Base-by-base conservation (phyloP, 768 basidiomycete species). In the Lactarius vividus region DNA sequence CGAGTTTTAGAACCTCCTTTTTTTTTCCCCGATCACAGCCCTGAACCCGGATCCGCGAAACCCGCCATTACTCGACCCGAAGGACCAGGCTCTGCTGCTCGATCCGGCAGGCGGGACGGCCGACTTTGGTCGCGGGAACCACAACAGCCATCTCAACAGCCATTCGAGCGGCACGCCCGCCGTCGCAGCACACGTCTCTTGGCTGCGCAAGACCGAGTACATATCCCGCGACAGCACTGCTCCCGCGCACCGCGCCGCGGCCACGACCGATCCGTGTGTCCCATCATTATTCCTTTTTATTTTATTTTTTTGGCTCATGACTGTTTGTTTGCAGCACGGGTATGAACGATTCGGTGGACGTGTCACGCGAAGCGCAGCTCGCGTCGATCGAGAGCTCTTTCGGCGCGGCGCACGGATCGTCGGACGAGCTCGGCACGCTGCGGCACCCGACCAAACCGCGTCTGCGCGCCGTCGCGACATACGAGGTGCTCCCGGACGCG, bases 191-290 rank as follows among this genome's bases (percentile, higher is more conserved):
- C 83, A 93, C 64, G 95, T 97, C 13, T 83, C 92, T 1, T 98
- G 96, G 96, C 80, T 98, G 60, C 83, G 96, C 60, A 94, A 91
- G 75, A 96, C 95, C 0, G 94, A 95, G 72, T 96, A 97, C 72
- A 83, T 96, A 62, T 88, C 85, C 65, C 77, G 89, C 70, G 82
- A 83, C 78, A 85, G 78, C 75, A 82, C 67, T n/a, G 37, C 62
- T 62, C 71, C 81, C 68, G 74, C 85, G 74, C 73, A 75, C 67
- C 64, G 78, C 69, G 29, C 75, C 6, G 40, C 59, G 13, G 39
- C 72, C 63, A 20, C 73, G 31, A 81, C 83, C 46, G 91, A 92
- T 74, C 75, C 81, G 91, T 91, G 71, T 69, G 83, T 79, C 23
- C 44, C n/a, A n/a, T 39, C 18, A 37, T 9, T 28, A n/a, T 31